Evolutionary conservation across 108 stramenopile genomes (phyloP), one percentile per base, ranked within the genome.

Genomic region (Nitzschia sp.): DNA sequence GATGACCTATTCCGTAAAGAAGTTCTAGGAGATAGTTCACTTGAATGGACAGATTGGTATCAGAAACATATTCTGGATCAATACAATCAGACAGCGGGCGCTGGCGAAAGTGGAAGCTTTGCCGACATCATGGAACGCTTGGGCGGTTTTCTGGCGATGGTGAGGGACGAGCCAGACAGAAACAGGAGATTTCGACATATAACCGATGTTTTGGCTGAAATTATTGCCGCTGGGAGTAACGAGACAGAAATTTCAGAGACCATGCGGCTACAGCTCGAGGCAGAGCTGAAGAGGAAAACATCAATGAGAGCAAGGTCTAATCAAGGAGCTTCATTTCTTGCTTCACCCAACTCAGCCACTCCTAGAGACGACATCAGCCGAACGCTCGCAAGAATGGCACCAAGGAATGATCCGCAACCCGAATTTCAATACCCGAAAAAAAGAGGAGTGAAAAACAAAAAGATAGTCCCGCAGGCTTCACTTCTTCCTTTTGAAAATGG

Each of bases 41-140:
- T 76, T 22, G 71, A 80, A 35, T 94, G 90, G 93, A 74, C 66
- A 54, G 81, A 83, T 41, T 90, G 89, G 89, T 89, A 87, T 47
- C 69, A 86, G 58, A 58, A 68, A 29, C 66, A 71, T 33, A n/a
- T 93, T 3, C 33, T 87, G 22, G 58, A 60, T 9, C 58, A 66
- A 30, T 78, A 83, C 69, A 81, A 83, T 60, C 11, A 66, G 26
- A 30, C 50, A 22, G 69, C 78, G 23, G 36, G 63, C 28, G 57
- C 53, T 35, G 74, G 71, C 33, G 65, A 44, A 0, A 33, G 35
- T 21, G 66, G 73, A 0, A 76, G 75, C 30, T 85, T 92, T 45
- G 27, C 76, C 15, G 66, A 64, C 13, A 52, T 85, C 16, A 85
- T 88, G 46, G 84, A 92, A 19, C 64, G 76, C 8, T 64, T 89